Conservation (phyloP, 2,329 filamentous ascomycete genomes). For the Trichocomaceae sp. region DNA sequence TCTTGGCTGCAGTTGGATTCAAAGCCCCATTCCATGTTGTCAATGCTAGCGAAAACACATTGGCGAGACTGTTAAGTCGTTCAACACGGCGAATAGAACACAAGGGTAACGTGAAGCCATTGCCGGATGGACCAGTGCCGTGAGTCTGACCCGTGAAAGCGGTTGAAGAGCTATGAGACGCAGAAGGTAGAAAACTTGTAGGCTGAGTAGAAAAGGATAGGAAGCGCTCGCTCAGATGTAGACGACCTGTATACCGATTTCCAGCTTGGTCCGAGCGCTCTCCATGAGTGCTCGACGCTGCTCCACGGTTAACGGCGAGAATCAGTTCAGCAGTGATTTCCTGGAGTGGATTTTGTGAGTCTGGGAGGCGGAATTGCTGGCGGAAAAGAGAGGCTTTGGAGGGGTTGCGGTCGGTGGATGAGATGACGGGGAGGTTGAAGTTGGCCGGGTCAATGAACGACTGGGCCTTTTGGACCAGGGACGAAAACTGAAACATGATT, state of each 20-base stretch:
- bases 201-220: conserved; percentile 95
- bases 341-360: conserved; percentile 85
- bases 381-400: conserved; percentile 92
- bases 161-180: conserved; percentile 71
- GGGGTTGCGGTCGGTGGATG: conserved; percentile 69
- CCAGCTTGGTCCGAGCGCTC: conserved; percentile 57
- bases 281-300: conserved; percentile 45
- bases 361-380: conserved; percentile 89
- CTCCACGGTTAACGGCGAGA: conserved; percentile 53
- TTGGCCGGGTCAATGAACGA: conserved; percentile 87
- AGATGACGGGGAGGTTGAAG: conserved; percentile 65
- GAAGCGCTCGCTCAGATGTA: conserved; percentile 90
- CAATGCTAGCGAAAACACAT: conserved; percentile 85
- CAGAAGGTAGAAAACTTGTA: conserved; percentile 74
- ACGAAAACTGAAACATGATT: conserved; percentile 60
- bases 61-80: conserved; percentile 83
- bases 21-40: conserved; percentile 79
- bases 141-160: conserved; percentile 89
- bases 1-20: conserved; percentile 48
- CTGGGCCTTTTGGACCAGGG: conserved; percentile 90
- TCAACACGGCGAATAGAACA: conserved; percentile 89
- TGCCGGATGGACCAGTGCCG: conserved; percentile 84
- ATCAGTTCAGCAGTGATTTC: conserved; percentile 96
- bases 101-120: conserved; percentile 90
- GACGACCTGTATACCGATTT: conserved; percentile 83